Base-by-base conservation (phyloP, 202 grass and related monocot species). In the Bolboschoenoplectus hybrid region DNA sequence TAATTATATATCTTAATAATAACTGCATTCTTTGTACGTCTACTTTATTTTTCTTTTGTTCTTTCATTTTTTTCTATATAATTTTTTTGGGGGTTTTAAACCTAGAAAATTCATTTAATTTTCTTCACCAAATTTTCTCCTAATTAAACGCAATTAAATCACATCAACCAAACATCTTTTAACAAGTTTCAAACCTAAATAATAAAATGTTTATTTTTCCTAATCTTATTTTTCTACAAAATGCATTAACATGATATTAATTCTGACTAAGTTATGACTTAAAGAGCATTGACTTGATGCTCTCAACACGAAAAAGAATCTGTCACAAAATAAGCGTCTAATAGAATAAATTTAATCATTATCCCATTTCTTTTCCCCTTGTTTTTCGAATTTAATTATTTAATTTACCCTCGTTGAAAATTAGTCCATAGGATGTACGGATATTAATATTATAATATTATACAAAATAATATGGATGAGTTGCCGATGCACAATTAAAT, bases 71-170 rank as follows among this genome's bases (percentile, higher is more conserved):
- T 41, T 41, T 66, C 3, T 7, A 17, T 41, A 70, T 44, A 13
- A 67, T 14, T 40, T 6, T 68, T 11, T 6, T 68, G 4, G 1
- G 20, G 32, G 26, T 64, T 6, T 68, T 41, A 17, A 36, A 68
- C 7, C 4, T 67, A 14, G 14, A 47, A 72, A 4, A 2, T 72
- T 47, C 17, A 61, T 63, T 74, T 85, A 26, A 17, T 41, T 67
- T 70, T 61, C 36, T 34, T 16, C 47, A 60, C 32, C 63, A 50
- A 32, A 20, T 52, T 51, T 32, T 7, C 35, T 26, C 67, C 44
- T 12, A 85, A 74, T 35, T 60, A 74, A 85, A 85, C 67, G 8
- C 44, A 70, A 84, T 1, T 52, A 5, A 36, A 69, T 62, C 82
- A 70, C 67, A 17, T 17, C 67, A 68, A 39, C 52, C 40, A 45